Conservation (phyloP, 495 filamentous ascomycete species). For the Talaromyces wortmannii region DNA sequence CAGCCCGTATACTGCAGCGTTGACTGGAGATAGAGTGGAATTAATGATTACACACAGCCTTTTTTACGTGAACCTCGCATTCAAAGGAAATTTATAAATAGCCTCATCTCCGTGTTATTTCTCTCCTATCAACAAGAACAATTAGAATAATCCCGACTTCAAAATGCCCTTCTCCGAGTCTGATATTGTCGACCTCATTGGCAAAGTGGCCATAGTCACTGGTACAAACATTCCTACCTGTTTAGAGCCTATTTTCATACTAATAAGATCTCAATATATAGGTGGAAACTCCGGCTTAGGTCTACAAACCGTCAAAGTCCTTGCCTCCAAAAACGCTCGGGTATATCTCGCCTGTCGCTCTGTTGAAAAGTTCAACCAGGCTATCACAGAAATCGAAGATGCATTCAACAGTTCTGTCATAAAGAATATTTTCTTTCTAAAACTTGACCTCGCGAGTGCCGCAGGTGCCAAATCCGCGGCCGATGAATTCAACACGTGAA, state of each 20-base stretch:
- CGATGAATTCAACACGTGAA: not conserved
- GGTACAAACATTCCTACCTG: not conserved
- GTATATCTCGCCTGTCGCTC: not conserved
- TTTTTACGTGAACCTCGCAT: too few species aligned
- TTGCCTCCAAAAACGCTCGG: not conserved
- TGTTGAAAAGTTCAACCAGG: not conserved
- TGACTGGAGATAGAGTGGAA: too few species aligned
- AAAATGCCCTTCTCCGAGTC: not conserved
- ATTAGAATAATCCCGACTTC: not conserved
- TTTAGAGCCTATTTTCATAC: not conserved
- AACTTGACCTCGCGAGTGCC: not conserved
- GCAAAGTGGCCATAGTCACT: constrained; percentile 4
- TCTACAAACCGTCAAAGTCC: not conserved
- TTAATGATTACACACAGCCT: too few species aligned
- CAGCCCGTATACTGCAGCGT: too few species aligned
- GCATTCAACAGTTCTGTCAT: not conserved
- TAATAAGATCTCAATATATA: not conserved
- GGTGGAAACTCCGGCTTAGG: not conserved
- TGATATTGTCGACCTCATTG: not conserved
- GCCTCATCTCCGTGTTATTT: too few species aligned
- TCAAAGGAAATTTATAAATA: too few species aligned
- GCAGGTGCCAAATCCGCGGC: not conserved
- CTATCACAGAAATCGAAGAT: not conserved
- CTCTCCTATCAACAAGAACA: too few species aligned
- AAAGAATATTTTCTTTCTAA: not conserved